Evolutionary conservation across 2,329 filamentous ascomycete species (phyloP), one percentile per base, ranked within the genome.

Genomic region (Magnaporthiopsis incrustans): DNA sequence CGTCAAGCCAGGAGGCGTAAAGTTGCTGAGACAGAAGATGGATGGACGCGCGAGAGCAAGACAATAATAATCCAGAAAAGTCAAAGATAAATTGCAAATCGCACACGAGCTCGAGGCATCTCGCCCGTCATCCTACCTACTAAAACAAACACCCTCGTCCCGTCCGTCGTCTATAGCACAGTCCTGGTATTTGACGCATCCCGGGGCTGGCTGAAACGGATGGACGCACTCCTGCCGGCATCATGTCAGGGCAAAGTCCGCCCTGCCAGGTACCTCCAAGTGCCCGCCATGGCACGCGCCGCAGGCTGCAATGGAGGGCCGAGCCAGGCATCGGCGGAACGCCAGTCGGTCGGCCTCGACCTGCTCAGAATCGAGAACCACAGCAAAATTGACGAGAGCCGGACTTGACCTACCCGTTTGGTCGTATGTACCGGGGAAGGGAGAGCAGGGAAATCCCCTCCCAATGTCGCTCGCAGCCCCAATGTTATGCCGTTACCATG

Each of bases 181-280:
- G 57, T 26, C 57, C 44, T n/a, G 18, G 67, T 66, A 59, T 60
- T 32, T 60, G 58, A 60, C 11, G 58, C 58, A 60, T 56, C 38
- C 33, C 60, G 60, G 35, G 60, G 50, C 50, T 56, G 14, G 44
- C 44, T 62, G 60, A 62, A 62, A 62, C 60, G 50, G 38, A 50
- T 57, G 60, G 27, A 60, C 15, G 35, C 44, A 11, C 27, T n/a
- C 25, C 57, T 62, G 60, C 60, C 27, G 50, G 38, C 60, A 60
- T 60, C 30, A 60, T 38, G 58, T 30, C 58, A 32, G 58, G 32
- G 22, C 4, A 60, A 8, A 53, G 18, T n/a, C 6, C 8, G 44
- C 7, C 44, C 44, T 53, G 44, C 44, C 44, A 53, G 44, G 44
- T n/a, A 22, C 44, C 44, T n/a, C 44, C 44, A 22, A 53, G 18